A percentile compares a stretch with the other conserved stretches of the same genome.
Conservation (phyloP, 2,329 filamentous ascomycete species). For the Colletotrichum higginsianum region DNA sequence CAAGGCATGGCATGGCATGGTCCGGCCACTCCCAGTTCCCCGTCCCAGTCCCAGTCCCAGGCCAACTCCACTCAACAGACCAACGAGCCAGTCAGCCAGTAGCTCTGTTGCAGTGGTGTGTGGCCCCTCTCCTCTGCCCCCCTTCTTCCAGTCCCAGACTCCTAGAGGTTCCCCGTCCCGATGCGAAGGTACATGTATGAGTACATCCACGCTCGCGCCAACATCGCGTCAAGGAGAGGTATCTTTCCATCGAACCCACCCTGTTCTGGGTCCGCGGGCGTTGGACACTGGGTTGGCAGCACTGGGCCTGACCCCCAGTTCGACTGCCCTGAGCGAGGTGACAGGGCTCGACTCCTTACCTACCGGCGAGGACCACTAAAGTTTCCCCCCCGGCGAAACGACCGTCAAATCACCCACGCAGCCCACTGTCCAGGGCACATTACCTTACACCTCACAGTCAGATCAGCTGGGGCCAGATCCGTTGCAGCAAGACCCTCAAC, state of each 20-base stretch:
- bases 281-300: constrained; percentile 11
- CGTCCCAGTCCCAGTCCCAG: constrained; percentile 23
- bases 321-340: not conserved
- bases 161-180: constrained; percentile 28
- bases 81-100: constrained; percentile 24
- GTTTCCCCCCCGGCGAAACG: constrained; percentile 24
- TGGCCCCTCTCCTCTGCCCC: constrained; percentile 17
- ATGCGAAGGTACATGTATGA: constrained; percentile 1
- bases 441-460: constrained; percentile 29
- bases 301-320: constrained; percentile 5
- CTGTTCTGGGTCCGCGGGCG: constrained; percentile 17
- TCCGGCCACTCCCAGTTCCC: constrained; percentile 39
- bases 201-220: constrained; percentile 10
- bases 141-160: constrained; percentile 17
- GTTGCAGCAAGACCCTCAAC: constrained; percentile 12
- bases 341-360: constrained; percentile 17
- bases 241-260: constrained; percentile 8
- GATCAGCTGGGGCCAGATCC: constrained; percentile 17
- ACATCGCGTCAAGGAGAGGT: constrained; percentile 4
- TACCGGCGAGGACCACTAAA: constrained; percentile 30
- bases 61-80: constrained; percentile 23
- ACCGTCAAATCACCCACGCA: constrained; percentile 26
- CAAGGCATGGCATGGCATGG: constrained; percentile 38
- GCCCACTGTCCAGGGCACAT: constrained; percentile 35
- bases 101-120: constrained; percentile 17